phyloP scores from a whole-genome alignment of 1,284 basidiomycete genomes.

The Pseudozyma flocculosa region DNA sequence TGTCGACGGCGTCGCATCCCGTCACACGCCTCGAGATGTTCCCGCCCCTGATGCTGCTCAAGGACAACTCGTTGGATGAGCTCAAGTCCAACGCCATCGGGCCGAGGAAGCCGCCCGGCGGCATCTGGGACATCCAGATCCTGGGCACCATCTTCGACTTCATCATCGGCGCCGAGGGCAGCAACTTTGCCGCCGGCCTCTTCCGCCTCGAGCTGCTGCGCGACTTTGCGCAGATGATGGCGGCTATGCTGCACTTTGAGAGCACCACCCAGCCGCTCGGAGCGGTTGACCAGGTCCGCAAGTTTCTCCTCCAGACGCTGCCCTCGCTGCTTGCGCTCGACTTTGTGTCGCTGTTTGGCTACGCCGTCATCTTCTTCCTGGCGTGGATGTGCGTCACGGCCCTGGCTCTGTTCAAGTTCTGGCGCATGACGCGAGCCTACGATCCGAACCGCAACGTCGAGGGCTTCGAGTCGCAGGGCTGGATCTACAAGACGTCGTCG shows the following conservation, averaged over 20 bases:
- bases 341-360: constrained; percentile 48
- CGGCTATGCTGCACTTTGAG: constrained; percentile 36
- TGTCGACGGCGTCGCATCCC: constrained; percentile 30
- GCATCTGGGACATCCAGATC: constrained; percentile 31
- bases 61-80: constrained; percentile 39
- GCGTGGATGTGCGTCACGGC: constrained; percentile 36
- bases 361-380: constrained; percentile 42
- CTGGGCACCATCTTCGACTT: constrained; percentile 48
- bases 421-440: constrained; percentile 40
- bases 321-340: constrained; percentile 45
- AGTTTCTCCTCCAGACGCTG: constrained; percentile 36
- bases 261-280: constrained; percentile 15
- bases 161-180: constrained; percentile 49
- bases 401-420: constrained; percentile 32
- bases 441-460: constrained; percentile 46
- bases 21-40: constrained; percentile 40
- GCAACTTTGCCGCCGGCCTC: constrained; percentile 44
- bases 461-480: constrained; percentile 46
- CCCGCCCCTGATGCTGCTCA: constrained; percentile 50
- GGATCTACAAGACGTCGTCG: constrained; percentile 38
- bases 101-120: constrained; percentile 43
- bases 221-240: constrained; percentile 49
- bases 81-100: constrained; percentile 54
- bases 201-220: constrained; percentile 42
- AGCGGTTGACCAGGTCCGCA: constrained; percentile 10